Percentiles rank a stretch among this genome's conserved stretches.
Conservation (phyloP, 148 eudicot genomes). For the Heliamphora exappendiculata region DNA sequence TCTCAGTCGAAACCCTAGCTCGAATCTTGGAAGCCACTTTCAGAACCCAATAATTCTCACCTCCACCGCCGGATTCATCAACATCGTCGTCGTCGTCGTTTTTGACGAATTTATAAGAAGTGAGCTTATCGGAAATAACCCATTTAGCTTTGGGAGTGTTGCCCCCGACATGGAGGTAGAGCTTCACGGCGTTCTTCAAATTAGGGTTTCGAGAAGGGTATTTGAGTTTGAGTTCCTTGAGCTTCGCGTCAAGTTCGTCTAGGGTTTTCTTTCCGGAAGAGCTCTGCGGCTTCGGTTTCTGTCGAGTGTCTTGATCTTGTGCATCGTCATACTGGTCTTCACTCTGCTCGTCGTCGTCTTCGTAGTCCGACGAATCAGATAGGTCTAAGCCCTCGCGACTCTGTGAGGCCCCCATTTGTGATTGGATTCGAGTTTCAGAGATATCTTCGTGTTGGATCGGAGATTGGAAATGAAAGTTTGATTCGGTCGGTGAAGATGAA, state of each 20-base stretch:
- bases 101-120: conserved; percentile 42
- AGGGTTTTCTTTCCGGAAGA: conserved; percentile 27
- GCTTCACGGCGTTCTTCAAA: conserved; percentile 47
- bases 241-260: conserved; percentile 53
- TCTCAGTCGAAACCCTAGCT: conserved; percentile 62
- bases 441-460: not conserved
- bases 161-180: conserved; percentile 71
- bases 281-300: conserved; percentile 5
- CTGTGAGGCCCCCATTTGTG: conserved; percentile 1
- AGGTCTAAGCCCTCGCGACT: conserved; percentile 2
- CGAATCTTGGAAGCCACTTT: conserved; percentile 50
- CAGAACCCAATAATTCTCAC: conserved; percentile 46
- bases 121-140: conserved; percentile 49
- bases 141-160: conserved; percentile 78
- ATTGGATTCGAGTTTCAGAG: not conserved
- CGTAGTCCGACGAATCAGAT: not conserved
- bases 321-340: conserved; percentile 27
- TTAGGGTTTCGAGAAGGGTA: conserved; percentile 34
- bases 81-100: conserved; percentile 20
- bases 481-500: not conserved
- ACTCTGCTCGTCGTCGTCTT: not conserved
- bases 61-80: conserved; percentile 4
- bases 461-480: not conserved
- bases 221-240: conserved; percentile 52
- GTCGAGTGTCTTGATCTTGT: conserved; percentile 15